Evolutionary conservation across 2,329 filamentous ascomycete genomes (phyloP).

Genomic region (Microdochium paspali): DNA sequence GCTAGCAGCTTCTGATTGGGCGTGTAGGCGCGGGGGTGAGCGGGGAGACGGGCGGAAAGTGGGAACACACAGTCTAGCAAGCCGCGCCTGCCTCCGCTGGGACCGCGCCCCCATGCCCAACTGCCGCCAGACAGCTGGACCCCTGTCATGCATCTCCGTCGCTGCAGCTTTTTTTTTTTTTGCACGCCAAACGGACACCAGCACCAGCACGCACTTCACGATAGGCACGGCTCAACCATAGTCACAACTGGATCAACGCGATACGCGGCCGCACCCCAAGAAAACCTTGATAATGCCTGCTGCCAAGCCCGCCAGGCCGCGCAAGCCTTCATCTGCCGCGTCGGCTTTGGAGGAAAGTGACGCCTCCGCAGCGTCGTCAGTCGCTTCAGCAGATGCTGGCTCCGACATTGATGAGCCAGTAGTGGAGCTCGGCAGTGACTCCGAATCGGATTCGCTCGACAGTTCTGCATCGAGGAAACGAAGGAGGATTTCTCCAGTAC

Average conservation of each 20-base stretch:
- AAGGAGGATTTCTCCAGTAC: conserved; percentile 15
- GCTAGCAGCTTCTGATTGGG: background rate
- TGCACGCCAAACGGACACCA: background rate
- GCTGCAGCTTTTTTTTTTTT: background rate
- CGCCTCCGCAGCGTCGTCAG: background rate
- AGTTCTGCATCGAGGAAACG: conserved; percentile 25
- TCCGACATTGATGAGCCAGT: background rate
- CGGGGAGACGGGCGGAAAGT: background rate
- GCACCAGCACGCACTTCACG: background rate
- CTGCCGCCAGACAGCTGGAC: background rate
- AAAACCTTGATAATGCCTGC: background rate
- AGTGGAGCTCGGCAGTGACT: background rate
- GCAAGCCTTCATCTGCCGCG: background rate
- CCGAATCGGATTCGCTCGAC: conserved; percentile 38
- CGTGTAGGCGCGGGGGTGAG: background rate
- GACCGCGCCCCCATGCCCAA: background rate
- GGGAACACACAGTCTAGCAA: no score
- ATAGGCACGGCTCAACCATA: background rate
- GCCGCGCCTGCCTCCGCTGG: background rate
- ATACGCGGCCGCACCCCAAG: background rate
- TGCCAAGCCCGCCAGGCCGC: background rate
- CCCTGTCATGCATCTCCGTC: background rate
- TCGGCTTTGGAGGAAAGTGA: background rate
- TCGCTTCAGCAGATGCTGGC: background rate
- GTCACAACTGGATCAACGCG: background rate